Conservation (phyloP, 2,329 filamentous ascomycete species). For the Onygena corvina region DNA sequence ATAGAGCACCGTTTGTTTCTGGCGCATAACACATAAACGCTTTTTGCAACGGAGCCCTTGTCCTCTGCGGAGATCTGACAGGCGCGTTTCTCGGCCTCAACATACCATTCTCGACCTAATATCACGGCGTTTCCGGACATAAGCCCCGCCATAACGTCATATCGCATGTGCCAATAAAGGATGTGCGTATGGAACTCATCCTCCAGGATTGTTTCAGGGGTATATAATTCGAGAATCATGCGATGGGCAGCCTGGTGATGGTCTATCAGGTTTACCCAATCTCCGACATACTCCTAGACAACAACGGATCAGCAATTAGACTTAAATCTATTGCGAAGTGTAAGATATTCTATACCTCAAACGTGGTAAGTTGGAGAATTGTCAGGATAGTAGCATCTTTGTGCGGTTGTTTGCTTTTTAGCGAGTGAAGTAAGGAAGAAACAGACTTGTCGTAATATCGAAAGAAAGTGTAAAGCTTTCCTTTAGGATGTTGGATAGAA, state of each 20-base stretch:
- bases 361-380: slow-evolving; percentile 80
- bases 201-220: slow-evolving; percentile 59
- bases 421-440: slow-evolving; percentile 56
- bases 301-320: slow-evolving; percentile 12
- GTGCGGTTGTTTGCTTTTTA: slow-evolving; percentile 59
- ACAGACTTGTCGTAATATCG: slow-evolving; percentile 86
- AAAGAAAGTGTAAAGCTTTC: slow-evolving; percentile 68
- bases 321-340: background rate
- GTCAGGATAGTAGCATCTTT: slow-evolving; percentile 67
- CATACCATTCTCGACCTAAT: slow-evolving; percentile 68
- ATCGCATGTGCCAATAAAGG: slow-evolving; percentile 79
- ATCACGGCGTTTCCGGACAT: slow-evolving; percentile 67
- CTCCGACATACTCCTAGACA: slow-evolving; percentile 74
- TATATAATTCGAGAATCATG: slow-evolving; percentile 66
- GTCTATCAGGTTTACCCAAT: slow-evolving; percentile 86
- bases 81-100: slow-evolving; percentile 51
- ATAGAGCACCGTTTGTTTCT: slow-evolving; percentile 60
- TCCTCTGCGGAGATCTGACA: slow-evolving; percentile 45
- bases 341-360: slow-evolving; percentile 54
- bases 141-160: slow-evolving; percentile 73
- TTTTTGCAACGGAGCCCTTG: slow-evolving; percentile 54
- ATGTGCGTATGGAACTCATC: slow-evolving; percentile 60
- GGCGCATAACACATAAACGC: slow-evolving; percentile 54
- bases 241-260: slow-evolving; percentile 83
- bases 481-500: slow-evolving; percentile 56